A percentile compares a stretch with the other conserved stretches of the same genome.
Conservation (phyloP, 2,329 filamentous ascomycete genomes). For the Colletotrichum viniferum region DNA sequence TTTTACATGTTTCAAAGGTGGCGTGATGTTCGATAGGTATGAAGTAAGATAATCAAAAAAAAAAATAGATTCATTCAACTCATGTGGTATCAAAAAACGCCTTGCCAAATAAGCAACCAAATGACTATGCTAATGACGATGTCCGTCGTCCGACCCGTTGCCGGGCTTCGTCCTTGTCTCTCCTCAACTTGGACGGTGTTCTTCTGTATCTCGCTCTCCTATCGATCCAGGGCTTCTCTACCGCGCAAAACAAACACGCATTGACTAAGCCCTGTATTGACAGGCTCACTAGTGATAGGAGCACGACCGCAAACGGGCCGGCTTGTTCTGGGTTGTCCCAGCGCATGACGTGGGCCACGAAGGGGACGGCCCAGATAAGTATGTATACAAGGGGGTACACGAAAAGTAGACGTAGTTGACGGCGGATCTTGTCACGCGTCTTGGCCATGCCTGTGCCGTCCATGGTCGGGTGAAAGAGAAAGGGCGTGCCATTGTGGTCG, state of each 20-base stretch:
- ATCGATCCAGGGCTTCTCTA: constrained; percentile 71
- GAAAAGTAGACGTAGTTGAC: constrained; percentile 74
- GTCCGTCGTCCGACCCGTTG: background rate
- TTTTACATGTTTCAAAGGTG: background rate
- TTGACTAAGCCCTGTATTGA: constrained; percentile 71
- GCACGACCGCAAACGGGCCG: constrained; percentile 57
- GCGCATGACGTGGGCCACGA: constrained; percentile 65
- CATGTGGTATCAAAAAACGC: constrained; percentile 17
- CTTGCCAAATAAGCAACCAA: background rate
- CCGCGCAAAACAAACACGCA: constrained; percentile 68
- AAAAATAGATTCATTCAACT: constrained; percentile 8
- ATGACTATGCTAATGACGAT: constrained; percentile 18
- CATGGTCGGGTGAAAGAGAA: constrained; percentile 23
- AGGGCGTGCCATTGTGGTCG: background rate
- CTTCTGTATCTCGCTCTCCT: constrained; percentile 1
- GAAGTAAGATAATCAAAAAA: background rate
- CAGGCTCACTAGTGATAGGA: constrained; percentile 62
- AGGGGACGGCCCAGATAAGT: constrained; percentile 74
- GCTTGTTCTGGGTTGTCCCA: constrained; percentile 45
- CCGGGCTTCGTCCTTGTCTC: constrained; percentile 15
- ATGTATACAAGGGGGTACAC: constrained; percentile 78
- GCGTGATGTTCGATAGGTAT: background rate
- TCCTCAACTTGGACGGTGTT: background rate
- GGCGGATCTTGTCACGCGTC: constrained; percentile 61
- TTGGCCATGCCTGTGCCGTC: constrained; percentile 33